Evolutionary conservation across 164 flowering plant species (phyloP), one percentile per base, ranked within the genome.

Genomic region (Buxus sempervirens): DNA sequence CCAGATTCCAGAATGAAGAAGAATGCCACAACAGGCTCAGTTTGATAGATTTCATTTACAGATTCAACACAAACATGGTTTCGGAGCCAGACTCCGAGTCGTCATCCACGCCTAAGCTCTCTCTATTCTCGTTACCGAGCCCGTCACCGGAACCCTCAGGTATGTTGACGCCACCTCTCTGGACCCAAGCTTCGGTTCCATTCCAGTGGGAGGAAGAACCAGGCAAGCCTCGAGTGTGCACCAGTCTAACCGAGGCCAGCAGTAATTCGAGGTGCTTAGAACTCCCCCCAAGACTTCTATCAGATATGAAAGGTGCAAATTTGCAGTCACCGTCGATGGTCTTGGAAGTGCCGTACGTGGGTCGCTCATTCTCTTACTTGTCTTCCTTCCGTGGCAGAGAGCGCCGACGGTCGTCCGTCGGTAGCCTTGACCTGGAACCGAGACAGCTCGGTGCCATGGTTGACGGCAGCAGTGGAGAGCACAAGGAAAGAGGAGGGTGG

Each of bases 131-230:
- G 38, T 58, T 81, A 5, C 86, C 84, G 9, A 51, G 9, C 77
- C 70, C 68, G 48, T 66, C 61, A 13, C 57, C 62, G 0, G 78
- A 75, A 68, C 66, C 84, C 12, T 74, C 81, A 26, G 80, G 78
- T 45, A 49, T 72, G 71, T 25, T 61, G 13, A 80, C 89, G 1
- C 85, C 90, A 41, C 90, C 85, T 18, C 72, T 70, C 38, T 67
- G 68, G 22, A 53, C 77, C 48, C 22, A 66, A 1, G 82, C 63
- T 6, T 75, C 88, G 4, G 68, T 86, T n/a, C 90, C 90, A 0
- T 86, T 86, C 67, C 64, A 66, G 64, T 86, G 90, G 90, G 90
- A 86, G 66, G 88, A 86, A 62, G 83, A 82, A 0, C 90, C 90
- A 13, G 90, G 90, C 1, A 80, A 66, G 79, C 88, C 90, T 16